Evolutionary conservation across 352 stramenopile genomes (phyloP).

Genomic region (Pilasporangium apinafurcum): DNA sequence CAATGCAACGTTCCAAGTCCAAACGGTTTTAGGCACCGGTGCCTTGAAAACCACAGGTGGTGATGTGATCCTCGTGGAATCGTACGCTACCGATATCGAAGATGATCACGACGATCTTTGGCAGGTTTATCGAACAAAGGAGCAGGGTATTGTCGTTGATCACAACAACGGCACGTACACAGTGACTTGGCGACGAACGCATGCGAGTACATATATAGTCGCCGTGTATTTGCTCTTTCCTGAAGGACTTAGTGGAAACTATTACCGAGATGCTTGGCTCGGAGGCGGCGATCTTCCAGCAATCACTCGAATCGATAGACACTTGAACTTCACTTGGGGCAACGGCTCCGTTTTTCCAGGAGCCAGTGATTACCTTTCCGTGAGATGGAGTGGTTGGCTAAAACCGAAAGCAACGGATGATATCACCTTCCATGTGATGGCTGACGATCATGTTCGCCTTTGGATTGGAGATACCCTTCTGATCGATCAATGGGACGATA

Average conservation of each 20-base stretch:
- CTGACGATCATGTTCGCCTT: conserved; percentile 47
- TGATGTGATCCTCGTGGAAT: conserved; percentile 34
- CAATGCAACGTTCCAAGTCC: conserved; percentile 40
- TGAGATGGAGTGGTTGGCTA: conserved; percentile 64
- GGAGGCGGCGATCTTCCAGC: conserved; percentile 9
- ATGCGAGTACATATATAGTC: conserved; percentile 40
- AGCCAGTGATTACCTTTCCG: conserved; percentile 43
- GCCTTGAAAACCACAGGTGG: conserved; percentile 3
- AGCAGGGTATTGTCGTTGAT: conserved; percentile 14
- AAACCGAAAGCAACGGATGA: conserved; percentile 31
- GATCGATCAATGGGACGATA: conserved; percentile 51
- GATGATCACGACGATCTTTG: neutral
- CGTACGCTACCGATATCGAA: conserved; percentile 16
- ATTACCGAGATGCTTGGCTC: conserved; percentile 63
- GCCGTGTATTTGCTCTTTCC: conserved; percentile 49
- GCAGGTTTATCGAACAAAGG: conserved; percentile 14
- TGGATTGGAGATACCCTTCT: conserved; percentile 61
- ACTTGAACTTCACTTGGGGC: conserved; percentile 75
- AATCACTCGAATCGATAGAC: conserved; percentile 45
- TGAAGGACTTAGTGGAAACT: conserved; percentile 55
- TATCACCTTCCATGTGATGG: conserved; percentile 37
- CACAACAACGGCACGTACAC: conserved; percentile 26
- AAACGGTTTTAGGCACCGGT: conserved; percentile 43
- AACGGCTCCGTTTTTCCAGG: conserved; percentile 35
- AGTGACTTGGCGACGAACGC: conserved; percentile 40